A percentile compares a stretch with the other conserved stretches of the same genome.
phyloP scores from a whole-genome alignment of 805 yeast genomes.

The Candida odintsovae region DNA sequence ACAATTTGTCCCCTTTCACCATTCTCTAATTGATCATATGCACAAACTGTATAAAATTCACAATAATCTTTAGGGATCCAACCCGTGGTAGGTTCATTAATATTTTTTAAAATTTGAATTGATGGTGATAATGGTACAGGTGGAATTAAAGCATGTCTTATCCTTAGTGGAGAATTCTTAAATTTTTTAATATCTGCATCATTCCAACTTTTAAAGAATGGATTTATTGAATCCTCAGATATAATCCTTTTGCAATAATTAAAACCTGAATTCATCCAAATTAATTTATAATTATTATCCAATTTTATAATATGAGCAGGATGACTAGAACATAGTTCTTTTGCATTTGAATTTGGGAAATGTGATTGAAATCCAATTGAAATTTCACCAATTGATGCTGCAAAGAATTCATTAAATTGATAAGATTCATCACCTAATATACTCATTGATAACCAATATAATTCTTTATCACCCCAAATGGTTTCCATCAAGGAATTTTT shows the following conservation, averaged over 20 bases:
- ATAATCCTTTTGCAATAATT: slow-evolving; percentile 33
- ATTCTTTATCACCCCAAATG: slow-evolving; percentile 30
- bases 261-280: slow-evolving; percentile 58
- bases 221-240: slow-evolving; percentile 5
- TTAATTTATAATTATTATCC: slow-evolving; percentile 31
- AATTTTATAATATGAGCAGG: slow-evolving; percentile 42
- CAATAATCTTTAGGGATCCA: slow-evolving; percentile 47
- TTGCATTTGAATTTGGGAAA: background rate
- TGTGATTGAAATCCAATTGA: slow-evolving; percentile 7
- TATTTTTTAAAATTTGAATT: no score
- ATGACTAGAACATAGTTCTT: slow-evolving; percentile 49
- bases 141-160: slow-evolving; percentile 41
- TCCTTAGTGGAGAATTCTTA: slow-evolving; percentile 30
- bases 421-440: slow-evolving; percentile 11
- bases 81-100: slow-evolving; percentile 20
- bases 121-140: slow-evolving; percentile 35
- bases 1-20: slow-evolving; percentile 5
- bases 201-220: slow-evolving; percentile 5
- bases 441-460: slow-evolving; percentile 29
- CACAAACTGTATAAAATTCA: slow-evolving; percentile 51
- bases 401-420: slow-evolving; percentile 3
- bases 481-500: slow-evolving; percentile 24
- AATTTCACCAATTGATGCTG: slow-evolving; percentile 15
- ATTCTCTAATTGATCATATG: slow-evolving; percentile 35
- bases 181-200: slow-evolving; percentile 22